Conservation (phyloP, 768 basidiomycete species). For the Lactifluus volemus region DNA sequence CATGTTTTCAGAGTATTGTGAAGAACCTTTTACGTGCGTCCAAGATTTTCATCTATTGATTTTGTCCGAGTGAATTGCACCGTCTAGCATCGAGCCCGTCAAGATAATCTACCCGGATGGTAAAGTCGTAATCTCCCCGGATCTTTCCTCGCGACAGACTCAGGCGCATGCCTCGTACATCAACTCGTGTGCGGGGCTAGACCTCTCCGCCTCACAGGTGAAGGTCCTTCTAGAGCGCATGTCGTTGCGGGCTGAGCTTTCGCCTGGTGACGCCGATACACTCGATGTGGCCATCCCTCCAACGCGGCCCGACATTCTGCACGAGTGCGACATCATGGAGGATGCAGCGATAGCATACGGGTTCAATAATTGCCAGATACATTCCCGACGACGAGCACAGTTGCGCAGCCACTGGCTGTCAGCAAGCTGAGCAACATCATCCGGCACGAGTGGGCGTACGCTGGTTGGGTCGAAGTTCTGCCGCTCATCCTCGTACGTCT, state of each 20-base stretch:
- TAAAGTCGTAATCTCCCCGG: constrained; percentile 64
- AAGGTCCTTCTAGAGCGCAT: constrained; percentile 72
- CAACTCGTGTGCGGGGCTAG: constrained; percentile 90
- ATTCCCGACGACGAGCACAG: constrained; percentile 91
- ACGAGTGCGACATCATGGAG: constrained; percentile 98
- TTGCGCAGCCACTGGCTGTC: constrained; percentile 84
- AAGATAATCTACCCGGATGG: constrained; percentile 77
- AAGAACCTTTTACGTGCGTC: constrained; percentile 82
- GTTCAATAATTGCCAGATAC: constrained; percentile 92
- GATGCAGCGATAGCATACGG: constrained; percentile 97
- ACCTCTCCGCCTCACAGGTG: constrained; percentile 55
- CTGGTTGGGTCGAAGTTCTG: constrained; percentile 93
- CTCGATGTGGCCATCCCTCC: constrained; percentile 74
- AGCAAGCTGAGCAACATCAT: constrained; percentile 87
- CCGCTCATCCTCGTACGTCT: constrained; percentile 81
- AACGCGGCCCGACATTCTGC: constrained; percentile 97
- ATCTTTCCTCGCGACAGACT: constrained; percentile 64
- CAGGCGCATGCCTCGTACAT: constrained; percentile 82
- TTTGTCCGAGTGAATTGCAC: not conserved
- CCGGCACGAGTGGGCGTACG: constrained; percentile 84
- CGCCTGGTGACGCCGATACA: constrained; percentile 50
- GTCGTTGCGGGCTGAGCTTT: constrained; percentile 56
- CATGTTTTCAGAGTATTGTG: constrained; percentile 99
- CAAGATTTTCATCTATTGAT: not conserved
- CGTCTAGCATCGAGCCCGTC: constrained; percentile 82